Conservation (phyloP, 2,329 filamentous ascomycete genomes). For the Colletotrichum costaricense region DNA sequence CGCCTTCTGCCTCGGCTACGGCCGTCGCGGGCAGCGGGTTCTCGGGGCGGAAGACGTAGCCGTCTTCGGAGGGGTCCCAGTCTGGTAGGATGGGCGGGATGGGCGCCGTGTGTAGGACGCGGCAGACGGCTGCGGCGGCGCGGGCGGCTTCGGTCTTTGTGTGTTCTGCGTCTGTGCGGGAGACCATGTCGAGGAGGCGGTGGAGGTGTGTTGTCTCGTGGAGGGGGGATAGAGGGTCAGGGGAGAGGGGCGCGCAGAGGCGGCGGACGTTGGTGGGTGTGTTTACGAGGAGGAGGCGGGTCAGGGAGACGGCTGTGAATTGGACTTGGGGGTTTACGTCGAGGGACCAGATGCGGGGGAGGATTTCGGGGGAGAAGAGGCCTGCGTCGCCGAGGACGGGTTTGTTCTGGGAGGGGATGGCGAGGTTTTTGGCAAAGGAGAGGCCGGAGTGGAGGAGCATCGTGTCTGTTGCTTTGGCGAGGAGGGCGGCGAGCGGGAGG, state of each 20-base stretch:
- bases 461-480: constrained; percentile 50
- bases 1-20: constrained; percentile 21
- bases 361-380: constrained; percentile 56
- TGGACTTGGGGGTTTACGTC: constrained; percentile 58
- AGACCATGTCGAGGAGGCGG: constrained; percentile 51
- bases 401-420: constrained; percentile 68
- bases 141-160: constrained; percentile 71
- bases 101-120: constrained; percentile 61
- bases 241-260: constrained; percentile 56
- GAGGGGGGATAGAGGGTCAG: constrained; percentile 42
- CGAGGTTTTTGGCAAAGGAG: constrained; percentile 73
- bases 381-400: constrained; percentile 55
- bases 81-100: constrained; percentile 46
- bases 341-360: constrained; percentile 66
- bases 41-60: constrained; percentile 37
- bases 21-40: constrained; percentile 23
- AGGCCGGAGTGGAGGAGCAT: constrained; percentile 68
- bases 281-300: constrained; percentile 65
- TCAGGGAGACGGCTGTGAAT: constrained; percentile 68
- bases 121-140: constrained; percentile 63
- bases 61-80: constrained; percentile 46
- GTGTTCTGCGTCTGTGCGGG: constrained; percentile 56
- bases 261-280: constrained; percentile 63
- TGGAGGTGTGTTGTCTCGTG: constrained; percentile 48
- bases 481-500: constrained; percentile 55